phyloP scores from a whole-genome alignment of 2,329 filamentous ascomycete genomes.

The Ceratocystis eucalypticola region DNA sequence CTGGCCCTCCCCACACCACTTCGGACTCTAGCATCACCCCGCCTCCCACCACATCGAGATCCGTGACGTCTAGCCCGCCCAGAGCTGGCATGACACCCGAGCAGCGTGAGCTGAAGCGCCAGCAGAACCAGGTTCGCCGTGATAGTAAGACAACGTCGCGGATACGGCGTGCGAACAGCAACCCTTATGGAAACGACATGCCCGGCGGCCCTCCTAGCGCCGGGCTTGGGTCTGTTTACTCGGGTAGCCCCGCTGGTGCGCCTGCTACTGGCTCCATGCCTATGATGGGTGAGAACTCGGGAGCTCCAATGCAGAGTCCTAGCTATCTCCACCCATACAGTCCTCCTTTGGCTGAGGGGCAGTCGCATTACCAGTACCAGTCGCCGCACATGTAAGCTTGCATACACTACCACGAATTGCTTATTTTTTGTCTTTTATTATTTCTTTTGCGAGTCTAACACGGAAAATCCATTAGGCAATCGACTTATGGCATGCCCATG shows the following conservation, averaged over 20 bases:
- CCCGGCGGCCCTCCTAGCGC: slow-evolving; percentile 31
- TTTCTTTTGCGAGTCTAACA: background rate
- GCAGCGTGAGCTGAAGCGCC: slow-evolving; percentile 48
- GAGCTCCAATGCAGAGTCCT: slow-evolving; percentile 31
- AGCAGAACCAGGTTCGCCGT: slow-evolving; percentile 45
- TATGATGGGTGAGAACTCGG: slow-evolving; percentile 35
- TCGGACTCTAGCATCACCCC: slow-evolving; percentile 37
- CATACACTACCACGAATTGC: background rate
- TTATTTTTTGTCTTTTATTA: slow-evolving; percentile 14
- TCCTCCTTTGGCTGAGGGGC: slow-evolving; percentile 34
- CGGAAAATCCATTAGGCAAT: slow-evolving; percentile 1
- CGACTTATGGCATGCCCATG: slow-evolving; percentile 16
- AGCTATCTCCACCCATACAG: slow-evolving; percentile 40
- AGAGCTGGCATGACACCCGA: slow-evolving; percentile 41
- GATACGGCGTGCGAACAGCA: slow-evolving; percentile 38
- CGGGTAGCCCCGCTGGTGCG: slow-evolving; percentile 24
- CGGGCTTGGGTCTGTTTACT: slow-evolving; percentile 14
- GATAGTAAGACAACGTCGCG: slow-evolving; percentile 42
- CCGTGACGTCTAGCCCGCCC: slow-evolving; percentile 45
- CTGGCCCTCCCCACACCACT: slow-evolving; percentile 18
- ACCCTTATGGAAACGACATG: slow-evolving; percentile 32
- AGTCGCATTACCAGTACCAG: slow-evolving; percentile 20
- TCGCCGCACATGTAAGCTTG: slow-evolving; percentile 13
- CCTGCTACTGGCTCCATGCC: slow-evolving; percentile 38
- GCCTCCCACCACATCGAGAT: slow-evolving; percentile 37